A percentile compares a stretch with the other conserved stretches of the same genome.
Evolutionary conservation across 2,329 filamentous ascomycete species (phyloP).

Genomic region (Lachnellula willkommii): DNA sequence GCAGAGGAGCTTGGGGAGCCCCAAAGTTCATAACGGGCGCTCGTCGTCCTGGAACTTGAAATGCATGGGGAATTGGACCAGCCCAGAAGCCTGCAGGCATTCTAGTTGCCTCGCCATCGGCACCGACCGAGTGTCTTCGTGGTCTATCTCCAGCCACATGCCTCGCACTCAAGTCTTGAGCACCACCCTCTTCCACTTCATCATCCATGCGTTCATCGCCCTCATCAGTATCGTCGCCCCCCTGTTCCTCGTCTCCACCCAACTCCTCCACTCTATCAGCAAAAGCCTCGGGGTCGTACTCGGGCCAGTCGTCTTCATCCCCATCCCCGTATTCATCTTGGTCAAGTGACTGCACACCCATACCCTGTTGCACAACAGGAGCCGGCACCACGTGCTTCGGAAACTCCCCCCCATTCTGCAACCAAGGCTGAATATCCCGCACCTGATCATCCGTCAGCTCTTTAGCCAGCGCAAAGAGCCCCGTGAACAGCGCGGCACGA

Average conservation of each 20-base stretch:
- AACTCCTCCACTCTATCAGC: neutral
- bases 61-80: no score
- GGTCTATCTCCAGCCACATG: no score
- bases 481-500: slow-evolving; percentile 11
- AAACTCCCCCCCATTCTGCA: slow-evolving; percentile 16
- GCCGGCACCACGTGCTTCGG: neutral
- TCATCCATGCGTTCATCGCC: neutral
- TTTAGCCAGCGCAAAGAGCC: slow-evolving; percentile 10
- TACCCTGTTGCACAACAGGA: neutral
- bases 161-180: neutral
- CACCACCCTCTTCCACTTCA: neutral
- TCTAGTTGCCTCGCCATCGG: no score
- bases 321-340: neutral
- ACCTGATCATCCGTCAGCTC: slow-evolving; percentile 10
- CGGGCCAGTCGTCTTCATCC: neutral
- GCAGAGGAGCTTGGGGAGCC: neutral
- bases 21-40: neutral
- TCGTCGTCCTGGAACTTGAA: no score
- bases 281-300: neutral
- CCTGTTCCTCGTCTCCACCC: neutral
- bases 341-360: neutral
- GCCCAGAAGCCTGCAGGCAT: no score
- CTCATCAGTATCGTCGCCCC: neutral
- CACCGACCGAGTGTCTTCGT: no score
- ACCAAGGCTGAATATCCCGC: slow-evolving; percentile 15